phyloP scores from a whole-genome alignment of 2,329 filamentous ascomycete species.

The Fusarium sp. region DNA sequence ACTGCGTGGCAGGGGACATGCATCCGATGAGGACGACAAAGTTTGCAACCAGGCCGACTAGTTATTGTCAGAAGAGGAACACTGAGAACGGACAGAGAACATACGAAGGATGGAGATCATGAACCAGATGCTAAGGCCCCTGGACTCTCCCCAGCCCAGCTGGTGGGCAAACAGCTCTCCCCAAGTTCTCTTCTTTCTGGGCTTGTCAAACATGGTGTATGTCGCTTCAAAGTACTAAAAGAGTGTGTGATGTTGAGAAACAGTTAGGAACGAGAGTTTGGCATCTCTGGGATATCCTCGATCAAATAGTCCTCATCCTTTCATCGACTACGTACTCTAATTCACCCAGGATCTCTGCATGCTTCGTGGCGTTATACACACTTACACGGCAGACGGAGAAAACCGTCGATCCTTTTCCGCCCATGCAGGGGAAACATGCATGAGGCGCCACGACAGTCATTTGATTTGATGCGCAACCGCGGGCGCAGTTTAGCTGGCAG shows the following conservation, averaged over 20 bases:
- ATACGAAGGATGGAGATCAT: constrained; percentile 24
- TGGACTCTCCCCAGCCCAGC: constrained; percentile 26
- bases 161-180: constrained; percentile 11
- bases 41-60: constrained; percentile 26
- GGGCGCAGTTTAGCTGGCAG: constrained; percentile 10
- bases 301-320: neutral
- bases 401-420: neutral
- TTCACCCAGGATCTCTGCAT: neutral
- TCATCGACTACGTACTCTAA: neutral
- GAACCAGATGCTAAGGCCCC: constrained; percentile 24
- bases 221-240: neutral
- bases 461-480: neutral
- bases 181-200: neutral
- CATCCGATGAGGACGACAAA: constrained; percentile 23
- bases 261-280: neutral
- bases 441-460: neutral
- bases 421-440: neutral
- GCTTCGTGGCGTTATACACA: neutral
- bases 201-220: neutral
- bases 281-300: neutral
- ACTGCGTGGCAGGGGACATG: constrained; percentile 12
- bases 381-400: neutral
- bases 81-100: neutral
- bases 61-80: neutral
- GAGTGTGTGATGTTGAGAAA: neutral